Evolutionary conservation across 2,329 filamentous ascomycete genomes (phyloP).

Genomic region (Teratosphaeria zuluensis): DNA sequence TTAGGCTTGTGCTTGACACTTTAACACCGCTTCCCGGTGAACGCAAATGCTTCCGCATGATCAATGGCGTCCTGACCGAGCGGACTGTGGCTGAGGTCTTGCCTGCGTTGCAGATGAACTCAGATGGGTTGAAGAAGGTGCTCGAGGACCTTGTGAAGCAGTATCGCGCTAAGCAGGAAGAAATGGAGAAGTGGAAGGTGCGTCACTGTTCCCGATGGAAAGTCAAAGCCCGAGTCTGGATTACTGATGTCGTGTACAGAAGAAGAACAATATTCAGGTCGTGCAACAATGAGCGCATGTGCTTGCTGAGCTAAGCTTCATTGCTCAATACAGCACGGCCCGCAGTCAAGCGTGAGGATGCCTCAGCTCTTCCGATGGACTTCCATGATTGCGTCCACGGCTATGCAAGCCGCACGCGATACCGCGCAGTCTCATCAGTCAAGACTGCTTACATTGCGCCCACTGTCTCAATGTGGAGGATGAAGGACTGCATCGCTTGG

Average conservation of each 20-base stretch:
- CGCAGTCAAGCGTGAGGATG: too few species aligned
- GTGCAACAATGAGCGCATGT: conserved; percentile 50
- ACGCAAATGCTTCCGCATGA: conserved; percentile 96
- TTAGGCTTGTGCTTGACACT: conserved; percentile 86
- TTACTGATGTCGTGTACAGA: conserved; percentile 42
- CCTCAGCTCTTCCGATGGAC: too few species aligned
- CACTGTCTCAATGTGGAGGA: too few species aligned
- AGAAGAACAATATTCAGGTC: conserved; percentile 82
- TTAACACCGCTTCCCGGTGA: conserved; percentile 70
- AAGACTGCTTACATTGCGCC: too few species aligned
- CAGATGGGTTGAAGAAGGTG: conserved; percentile 87
- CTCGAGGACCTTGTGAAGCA: conserved; percentile 91
- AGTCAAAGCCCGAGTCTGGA: not conserved
- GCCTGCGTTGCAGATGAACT: conserved; percentile 84
- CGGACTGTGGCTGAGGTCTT: conserved; percentile 87
- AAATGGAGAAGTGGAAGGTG: conserved; percentile 98
- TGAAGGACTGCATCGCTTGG: too few species aligned
- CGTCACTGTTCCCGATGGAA: conserved; percentile 20
- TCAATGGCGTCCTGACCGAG: conserved; percentile 93
- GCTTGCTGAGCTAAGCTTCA: not conserved
- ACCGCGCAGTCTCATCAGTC: too few species aligned
- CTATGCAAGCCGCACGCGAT: too few species aligned
- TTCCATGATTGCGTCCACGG: too few species aligned
- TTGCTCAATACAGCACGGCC: not conserved
- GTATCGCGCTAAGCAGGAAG: conserved; percentile 88